phyloP scores from a whole-genome alignment of 1,284 basidiomycete species.

The Leccinum angustisporum region DNA sequence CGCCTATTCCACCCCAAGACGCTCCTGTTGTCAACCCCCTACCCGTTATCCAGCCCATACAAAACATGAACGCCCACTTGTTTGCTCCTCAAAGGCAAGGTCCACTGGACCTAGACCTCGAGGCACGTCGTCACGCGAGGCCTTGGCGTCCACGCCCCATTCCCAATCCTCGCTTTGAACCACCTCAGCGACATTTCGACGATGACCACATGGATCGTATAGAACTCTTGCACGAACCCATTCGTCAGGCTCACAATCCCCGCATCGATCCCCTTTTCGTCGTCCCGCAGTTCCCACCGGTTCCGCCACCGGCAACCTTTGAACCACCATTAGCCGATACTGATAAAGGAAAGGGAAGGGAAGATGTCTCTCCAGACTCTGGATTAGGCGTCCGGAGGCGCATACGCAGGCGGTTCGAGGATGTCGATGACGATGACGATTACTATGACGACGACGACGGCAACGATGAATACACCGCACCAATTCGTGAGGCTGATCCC shows the following conservation, averaged over 20 bases:
- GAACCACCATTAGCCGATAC: neutral
- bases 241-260: conserved; percentile 19
- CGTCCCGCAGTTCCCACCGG: conserved; percentile 6
- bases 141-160: conserved; percentile 28
- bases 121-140: conserved; percentile 27
- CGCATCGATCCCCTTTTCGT: conserved; percentile 13
- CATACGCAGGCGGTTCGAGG: conserved; percentile 14
- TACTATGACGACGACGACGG: conserved; percentile 1
- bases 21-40: conserved; percentile 11
- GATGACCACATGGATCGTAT: conserved; percentile 14
- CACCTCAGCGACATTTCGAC: conserved; percentile 17
- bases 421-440: too few relatives aligned
- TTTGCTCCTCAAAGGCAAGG: conserved; percentile 19
- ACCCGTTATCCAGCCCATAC: conserved; percentile 16
- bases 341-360: conserved; percentile 31
- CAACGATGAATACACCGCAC: conserved; percentile 1
- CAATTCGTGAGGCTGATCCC: conserved; percentile 10
- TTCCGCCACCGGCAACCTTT: conserved; percentile 2
- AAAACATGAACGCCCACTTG: conserved; percentile 25
- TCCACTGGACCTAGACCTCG: conserved; percentile 20
- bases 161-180: conserved; percentile 26
- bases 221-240: conserved; percentile 17
- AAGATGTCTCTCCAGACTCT: conserved; percentile 4
- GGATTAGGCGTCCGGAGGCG: conserved; percentile 15
- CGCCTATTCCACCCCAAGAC: conserved; percentile 22